These are phyloP conservation scores for Astrephomene gubernaculifera DNA, from an alignment of 139 green algal genomes.

Conservation along the genomic window DNA sequence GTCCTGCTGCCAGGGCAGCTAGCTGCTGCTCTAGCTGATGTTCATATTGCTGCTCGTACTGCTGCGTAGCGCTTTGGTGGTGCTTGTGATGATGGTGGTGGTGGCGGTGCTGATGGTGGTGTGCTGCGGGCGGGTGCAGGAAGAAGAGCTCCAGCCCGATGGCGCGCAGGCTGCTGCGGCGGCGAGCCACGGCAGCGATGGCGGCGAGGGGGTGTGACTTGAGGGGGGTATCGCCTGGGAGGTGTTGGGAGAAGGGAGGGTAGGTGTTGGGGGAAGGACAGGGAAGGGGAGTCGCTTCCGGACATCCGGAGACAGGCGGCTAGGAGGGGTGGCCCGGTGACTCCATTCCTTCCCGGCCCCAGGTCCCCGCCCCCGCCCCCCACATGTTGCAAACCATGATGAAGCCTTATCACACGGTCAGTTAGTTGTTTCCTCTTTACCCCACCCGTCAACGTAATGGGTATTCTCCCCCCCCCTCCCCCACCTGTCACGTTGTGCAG, in stretches of 20 bases:
- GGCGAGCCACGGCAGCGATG: slow-evolving; percentile 79
- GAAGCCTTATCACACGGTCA: too few relatives aligned
- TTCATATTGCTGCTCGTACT: not conserved
- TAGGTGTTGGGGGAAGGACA: not conserved
- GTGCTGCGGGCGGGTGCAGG: too few relatives aligned
- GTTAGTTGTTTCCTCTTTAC: too few relatives aligned
- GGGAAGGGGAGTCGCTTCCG: not conserved
- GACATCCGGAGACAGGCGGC: too few relatives aligned
- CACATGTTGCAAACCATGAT: too few relatives aligned
- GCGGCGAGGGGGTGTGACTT: slow-evolving; percentile 74
- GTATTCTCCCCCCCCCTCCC: not conserved
- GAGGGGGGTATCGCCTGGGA: slow-evolving; percentile 67
- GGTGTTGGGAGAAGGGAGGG: not conserved
- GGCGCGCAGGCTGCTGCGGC: slow-evolving; percentile 73
- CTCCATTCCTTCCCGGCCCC: too few relatives aligned
- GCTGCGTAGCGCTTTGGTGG: too few relatives aligned
- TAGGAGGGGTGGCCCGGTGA: too few relatives aligned
- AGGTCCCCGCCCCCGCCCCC: not conserved
- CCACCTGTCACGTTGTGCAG: slow-evolving; percentile 79
- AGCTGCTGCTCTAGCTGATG: too few relatives aligned
- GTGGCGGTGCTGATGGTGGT: not conserved
- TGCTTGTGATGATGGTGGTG: too few relatives aligned
- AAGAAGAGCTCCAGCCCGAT: slow-evolving; percentile 87
- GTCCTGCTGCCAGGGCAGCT: not conserved
- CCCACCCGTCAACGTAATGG: too few relatives aligned